These are phyloP conservation scores for Anisodus tanguticus DNA, from an alignment of 257 asterid genomes.

Conservation along the genomic window DNA sequence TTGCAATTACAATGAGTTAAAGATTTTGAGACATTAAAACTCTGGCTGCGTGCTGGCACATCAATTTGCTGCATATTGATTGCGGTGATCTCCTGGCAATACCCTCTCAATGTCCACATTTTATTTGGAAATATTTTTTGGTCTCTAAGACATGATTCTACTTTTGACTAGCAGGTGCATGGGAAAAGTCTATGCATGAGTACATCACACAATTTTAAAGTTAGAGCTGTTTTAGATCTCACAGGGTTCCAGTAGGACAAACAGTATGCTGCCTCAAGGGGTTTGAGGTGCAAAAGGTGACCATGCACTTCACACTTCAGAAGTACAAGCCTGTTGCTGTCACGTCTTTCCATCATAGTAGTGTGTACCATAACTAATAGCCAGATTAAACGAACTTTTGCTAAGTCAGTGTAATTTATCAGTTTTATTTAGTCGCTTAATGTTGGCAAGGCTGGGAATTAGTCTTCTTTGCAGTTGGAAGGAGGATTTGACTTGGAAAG, in stretches of 20 bases:
- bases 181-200: background rate
- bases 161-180: background rate
- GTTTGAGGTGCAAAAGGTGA: slow-evolving; percentile 13
- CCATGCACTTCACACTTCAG: background rate
- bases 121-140: background rate
- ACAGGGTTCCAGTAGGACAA: too few relatives aligned
- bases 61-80: background rate
- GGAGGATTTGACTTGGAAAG: too few relatives aligned
- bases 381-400: background rate
- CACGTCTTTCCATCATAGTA: slow-evolving; percentile 6
- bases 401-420: background rate
- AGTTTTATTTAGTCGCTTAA: background rate
- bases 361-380: background rate
- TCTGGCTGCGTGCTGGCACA: background rate
- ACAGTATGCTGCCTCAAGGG: background rate
- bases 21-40: slow-evolving; percentile 8
- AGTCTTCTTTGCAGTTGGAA: background rate
- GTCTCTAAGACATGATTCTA: background rate
- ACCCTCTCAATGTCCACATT: background rate
- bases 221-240: too few relatives aligned
- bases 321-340: background rate
- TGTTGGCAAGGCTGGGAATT: background rate
- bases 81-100: background rate
- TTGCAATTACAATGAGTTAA: background rate
- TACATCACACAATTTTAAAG: background rate